Evolutionary conservation across 805 yeast genomes (phyloP).

Genomic region (Hanseniaspora singularis): DNA sequence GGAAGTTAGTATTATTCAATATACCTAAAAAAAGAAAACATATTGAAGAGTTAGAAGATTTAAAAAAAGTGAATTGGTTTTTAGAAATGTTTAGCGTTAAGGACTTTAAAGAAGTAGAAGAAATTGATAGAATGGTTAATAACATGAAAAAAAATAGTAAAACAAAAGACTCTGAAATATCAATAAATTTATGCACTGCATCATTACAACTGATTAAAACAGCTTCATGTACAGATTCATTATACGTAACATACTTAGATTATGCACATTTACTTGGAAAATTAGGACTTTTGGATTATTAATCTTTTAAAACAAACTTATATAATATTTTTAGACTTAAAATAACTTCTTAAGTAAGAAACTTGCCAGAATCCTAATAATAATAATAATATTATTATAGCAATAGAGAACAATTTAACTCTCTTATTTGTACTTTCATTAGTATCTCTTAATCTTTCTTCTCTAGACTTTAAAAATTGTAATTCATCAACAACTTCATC

Average conservation of each 20-base stretch:
- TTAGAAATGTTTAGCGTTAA: constrained; percentile 30
- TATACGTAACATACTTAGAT: constrained; percentile 33
- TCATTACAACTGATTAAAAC: constrained; percentile 8
- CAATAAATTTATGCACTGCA: neutral
- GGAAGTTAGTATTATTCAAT: constrained; percentile 31
- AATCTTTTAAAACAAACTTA: constrained; percentile 23
- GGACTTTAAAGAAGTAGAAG: constrained; percentile 27
- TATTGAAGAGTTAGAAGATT: constrained; percentile 20
- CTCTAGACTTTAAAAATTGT: constrained; percentile 75
- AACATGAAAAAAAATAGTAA: constrained; percentile 24
- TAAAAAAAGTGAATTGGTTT: constrained; percentile 27
- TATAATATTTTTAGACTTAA: constrained; percentile 72
- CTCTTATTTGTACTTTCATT: constrained; percentile 92
- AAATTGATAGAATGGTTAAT: constrained; percentile 22
- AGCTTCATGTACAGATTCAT: constrained; percentile 3
- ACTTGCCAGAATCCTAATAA: constrained; percentile 88
- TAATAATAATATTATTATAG: constrained; percentile 55
- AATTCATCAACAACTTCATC: constrained; percentile 71
- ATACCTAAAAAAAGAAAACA: constrained; percentile 22
- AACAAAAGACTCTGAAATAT: constrained; percentile 30
- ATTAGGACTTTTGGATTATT: constrained; percentile 31
- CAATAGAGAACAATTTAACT: constrained; percentile 73
- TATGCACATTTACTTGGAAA: constrained; percentile 40
- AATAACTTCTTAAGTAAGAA: constrained; percentile 80
- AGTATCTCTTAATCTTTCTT: constrained; percentile 87